Base-by-base conservation (phyloP, 164 flowering plant species). In the Warburgia ugandensis region DNA sequence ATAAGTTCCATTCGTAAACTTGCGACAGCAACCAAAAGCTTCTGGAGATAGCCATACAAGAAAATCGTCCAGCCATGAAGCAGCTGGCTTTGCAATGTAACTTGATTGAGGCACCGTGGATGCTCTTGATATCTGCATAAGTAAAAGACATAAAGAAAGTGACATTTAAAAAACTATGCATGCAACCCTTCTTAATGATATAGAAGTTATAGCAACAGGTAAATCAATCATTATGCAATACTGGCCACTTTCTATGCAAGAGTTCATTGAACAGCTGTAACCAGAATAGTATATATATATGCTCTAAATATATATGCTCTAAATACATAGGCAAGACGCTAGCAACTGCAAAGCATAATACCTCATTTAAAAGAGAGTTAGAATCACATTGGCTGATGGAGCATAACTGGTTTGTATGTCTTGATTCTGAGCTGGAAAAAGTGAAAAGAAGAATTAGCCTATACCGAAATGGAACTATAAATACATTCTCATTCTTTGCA, bases 51-150 rank as follows among this genome's bases (percentile, higher is more conserved):
- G 48, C 99, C 99, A 94, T 57, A 94, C 90, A 50, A 94, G 85
- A 67, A 81, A 94, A 55, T 94, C 99, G 71, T 94, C 99, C 59
- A 94, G 95, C 99, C 99, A 94, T 53, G 99, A 94, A 48, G 99
- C 99, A 59, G 99, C 99, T 49, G 96, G 97, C 74, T 88, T 94
- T 33, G 99, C 99, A 45, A 94, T 84, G 62, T 76, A 86, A 67
- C 90, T 94, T 56, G 88, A 64, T 60, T 83, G 78, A 23, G 97
- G 96, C 16, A 56, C 45, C 52, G 71, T 61, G 28, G 99, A 84
- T 52, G 90, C 95, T 60, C 70, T 83, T 27, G 95, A 26, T 67
- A 94, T 84, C 99, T 92, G 75, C 65, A 73, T 6, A 52, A 50
- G 26, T 29, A 42, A 28, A 29, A 61, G 54, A 28, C 12, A 37